A percentile compares a stretch with the other conserved stretches of the same genome.
Evolutionary conservation across 75 land plant genomes (phyloP).

Genomic region (Larix kaempferi): DNA sequence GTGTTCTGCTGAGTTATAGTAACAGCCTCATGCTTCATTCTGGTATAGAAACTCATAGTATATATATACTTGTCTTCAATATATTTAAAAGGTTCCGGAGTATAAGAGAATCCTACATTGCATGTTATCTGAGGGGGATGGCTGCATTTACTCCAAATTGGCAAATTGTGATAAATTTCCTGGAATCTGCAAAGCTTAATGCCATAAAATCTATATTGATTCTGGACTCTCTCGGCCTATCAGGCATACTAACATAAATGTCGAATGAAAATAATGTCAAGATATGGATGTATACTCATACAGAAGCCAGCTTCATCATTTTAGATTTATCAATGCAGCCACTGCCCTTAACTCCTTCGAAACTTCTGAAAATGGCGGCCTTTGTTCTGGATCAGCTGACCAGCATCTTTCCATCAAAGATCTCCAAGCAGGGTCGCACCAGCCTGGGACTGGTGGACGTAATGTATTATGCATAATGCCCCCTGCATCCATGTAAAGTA

Average conservation of each 20-base stretch:
- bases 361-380: slow-evolving; percentile 61
- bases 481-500: slow-evolving; percentile 22
- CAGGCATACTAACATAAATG: slow-evolving; percentile 1
- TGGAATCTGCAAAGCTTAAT: neutral
- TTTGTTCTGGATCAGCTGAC: slow-evolving; percentile 48
- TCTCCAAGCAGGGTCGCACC: slow-evolving; percentile 67
- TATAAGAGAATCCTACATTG: neutral
- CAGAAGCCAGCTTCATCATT: neutral
- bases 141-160: neutral
- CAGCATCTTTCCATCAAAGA: slow-evolving; percentile 75
- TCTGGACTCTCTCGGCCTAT: neutral
- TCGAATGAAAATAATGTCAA: neutral
- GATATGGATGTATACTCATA: neutral
- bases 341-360: slow-evolving; percentile 51
- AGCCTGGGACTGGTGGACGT: slow-evolving; percentile 50
- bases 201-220: neutral
- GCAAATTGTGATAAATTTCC: neutral
- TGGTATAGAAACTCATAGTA: neutral
- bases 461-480: slow-evolving; percentile 62
- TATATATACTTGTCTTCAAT: slow-evolving; percentile 2
- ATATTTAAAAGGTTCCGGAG: neutral
- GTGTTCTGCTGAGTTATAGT: neutral
- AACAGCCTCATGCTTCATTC: neutral
- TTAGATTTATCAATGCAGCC: slow-evolving; percentile 26
- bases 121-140: neutral